A percentile compares a stretch with the other conserved stretches of the same genome.
Conservation (phyloP, 805 yeast species). For the Monosporozyma yasuniensis region DNA sequence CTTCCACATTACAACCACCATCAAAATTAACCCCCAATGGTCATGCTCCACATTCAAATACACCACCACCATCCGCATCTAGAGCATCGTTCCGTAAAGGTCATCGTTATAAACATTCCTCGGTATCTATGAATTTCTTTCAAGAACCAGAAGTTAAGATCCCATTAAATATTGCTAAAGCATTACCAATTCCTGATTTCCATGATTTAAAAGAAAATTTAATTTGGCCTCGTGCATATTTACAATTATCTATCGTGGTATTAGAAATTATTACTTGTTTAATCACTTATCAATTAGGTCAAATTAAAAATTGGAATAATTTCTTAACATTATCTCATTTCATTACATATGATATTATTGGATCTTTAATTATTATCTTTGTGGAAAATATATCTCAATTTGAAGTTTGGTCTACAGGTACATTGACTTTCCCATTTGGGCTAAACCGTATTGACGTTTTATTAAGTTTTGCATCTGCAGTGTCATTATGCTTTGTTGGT, state of each 20-base stretch:
- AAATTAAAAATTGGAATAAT: constrained; percentile 46
- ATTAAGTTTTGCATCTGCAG: constrained; percentile 77
- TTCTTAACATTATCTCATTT: constrained; percentile 78
- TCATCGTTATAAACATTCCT: constrained; percentile 90
- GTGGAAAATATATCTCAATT: constrained; percentile 84
- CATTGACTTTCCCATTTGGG: constrained; percentile 85
- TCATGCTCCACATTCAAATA: constrained; percentile 1
- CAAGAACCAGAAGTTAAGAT: constrained; percentile 80
- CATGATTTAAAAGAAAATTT: constrained; percentile 56
- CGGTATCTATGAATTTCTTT: constrained; percentile 90
- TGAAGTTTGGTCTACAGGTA: constrained; percentile 80
- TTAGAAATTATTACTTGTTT: constrained; percentile 49
- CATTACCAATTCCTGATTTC: constrained; percentile 38
- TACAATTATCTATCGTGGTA: constrained; percentile 49
- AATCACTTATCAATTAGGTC: constrained; percentile 52
- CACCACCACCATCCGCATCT: constrained; percentile 19
- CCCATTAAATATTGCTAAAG: constrained; percentile 69
- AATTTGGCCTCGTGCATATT: constrained; percentile 43
- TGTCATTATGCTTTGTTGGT: constrained; percentile 83
- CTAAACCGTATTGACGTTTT: constrained; percentile 84
- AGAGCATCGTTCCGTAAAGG: constrained; percentile 77
- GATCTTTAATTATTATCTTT: constrained; percentile 55
- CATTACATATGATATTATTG: constrained; percentile 76
- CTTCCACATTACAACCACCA: constrained; percentile 9
- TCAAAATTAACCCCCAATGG: not conserved